Evolutionary conservation across 169 alveolate genomes (phyloP), one percentile per base, ranked within the genome.

Genomic region (Condylostoma magnum): DNA sequence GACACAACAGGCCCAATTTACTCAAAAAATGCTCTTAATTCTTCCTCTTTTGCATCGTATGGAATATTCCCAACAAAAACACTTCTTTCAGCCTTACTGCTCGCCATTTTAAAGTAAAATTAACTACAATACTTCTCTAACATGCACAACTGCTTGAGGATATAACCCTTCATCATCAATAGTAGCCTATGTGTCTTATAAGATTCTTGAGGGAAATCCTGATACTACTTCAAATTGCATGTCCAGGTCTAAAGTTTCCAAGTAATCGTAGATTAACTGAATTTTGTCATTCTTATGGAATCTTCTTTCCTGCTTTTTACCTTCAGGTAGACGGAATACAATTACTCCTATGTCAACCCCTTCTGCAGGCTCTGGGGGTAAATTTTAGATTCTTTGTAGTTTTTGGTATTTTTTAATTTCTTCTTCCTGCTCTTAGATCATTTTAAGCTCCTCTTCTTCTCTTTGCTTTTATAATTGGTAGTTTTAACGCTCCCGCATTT

Each of bases 61-160:
- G 87, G 90, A 48, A 81, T 81, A 48, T 81, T 85, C 12, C 87
- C 92, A 54, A 80, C 87, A 3, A 60, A 60, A 15, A 60, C 71
- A 3, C 71, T 38, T 25, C 71, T 33, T 60, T 60, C 71, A 15
- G 71, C 71, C n/a, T n/a, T n/a, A n/a, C n/a, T n/a, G n/a, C n/a
- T n/a, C n/a, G n/a, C n/a, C n/a, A n/a, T n/a, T n/a, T n/a, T n/a
- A n/a, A n/a, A n/a, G n/a, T n/a, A n/a, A n/a, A n/a, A n/a, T n/a
- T n/a, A n/a, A n/a, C n/a, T n/a, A n/a, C n/a, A n/a, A n/a, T 41
- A 41, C 10, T 15, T 57, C 33, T 57, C 69, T 10, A 4, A 57
- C 48, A 6, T 20, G 25, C 8, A 57, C 69, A 4, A 57, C 28
- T 33, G 69, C 46, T 36, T 57, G 31, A 6, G 69, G 69, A 25